Base-by-base conservation (phyloP, 805 yeast genomes). In the Debaryomyces tyrocola region DNA sequence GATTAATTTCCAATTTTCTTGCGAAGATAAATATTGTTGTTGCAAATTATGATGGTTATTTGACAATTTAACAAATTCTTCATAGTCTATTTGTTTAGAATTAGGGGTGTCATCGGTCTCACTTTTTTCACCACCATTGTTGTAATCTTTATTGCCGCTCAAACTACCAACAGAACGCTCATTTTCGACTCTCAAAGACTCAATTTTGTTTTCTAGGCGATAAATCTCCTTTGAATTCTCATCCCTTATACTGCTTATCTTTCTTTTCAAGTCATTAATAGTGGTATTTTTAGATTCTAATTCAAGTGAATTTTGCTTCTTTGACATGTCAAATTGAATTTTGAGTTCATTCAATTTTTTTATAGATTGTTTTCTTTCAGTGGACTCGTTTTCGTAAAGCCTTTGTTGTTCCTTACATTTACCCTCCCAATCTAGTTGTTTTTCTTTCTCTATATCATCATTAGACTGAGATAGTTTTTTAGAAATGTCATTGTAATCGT, bases 1-100 rank as follows among this genome's bases (percentile, higher is more conserved):
- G 37, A 90, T 83, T 15, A 82, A 70, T 46, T 85, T 84, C 96
- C 96, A 89, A 61, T 85, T 88, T 51, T 84, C 89, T 46, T 85
- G 85, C 0, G 92, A 86, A 12, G 83, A 77, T 6, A 87, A 78
- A 53, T 87, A 85, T 61, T 90, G 94, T 2, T 79, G 69, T 57
- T 86, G 90, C 17, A 88, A 58, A 12, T 76, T 67, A 37, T 77
- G 80, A 52, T 84, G 82, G 35, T 79, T 76, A 29, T 73, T 69
- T 6, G 70, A 54, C 20, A 78, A 51, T 52, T 73, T 76, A 27
- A 72, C 61, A 44, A 64, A 75, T 11, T 74, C 73, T n/a, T 67
- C 73, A 40, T 71, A 74, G 33, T 66, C 69, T 4, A 60, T 53
- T 37, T n/a, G 39, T 35, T 14, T 44, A 38, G 21, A 44, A 11